Evolutionary conservation across 2,329 filamentous ascomycete genomes (phyloP).

Genomic region (Sordariomycetes sp.): DNA sequence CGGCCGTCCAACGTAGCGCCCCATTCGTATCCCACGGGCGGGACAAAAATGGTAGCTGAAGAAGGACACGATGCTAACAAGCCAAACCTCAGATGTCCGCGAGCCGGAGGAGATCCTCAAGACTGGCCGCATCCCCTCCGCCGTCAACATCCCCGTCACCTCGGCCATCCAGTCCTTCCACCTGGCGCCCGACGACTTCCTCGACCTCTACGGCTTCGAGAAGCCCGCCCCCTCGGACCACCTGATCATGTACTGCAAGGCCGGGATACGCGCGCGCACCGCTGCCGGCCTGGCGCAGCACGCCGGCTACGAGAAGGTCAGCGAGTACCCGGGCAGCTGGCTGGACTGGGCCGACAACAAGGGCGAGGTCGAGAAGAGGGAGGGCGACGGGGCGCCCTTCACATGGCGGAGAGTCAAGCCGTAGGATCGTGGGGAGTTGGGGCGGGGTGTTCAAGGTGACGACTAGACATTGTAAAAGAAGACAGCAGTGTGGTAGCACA

Average conservation of each 20-base stretch:
- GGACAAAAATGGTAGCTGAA: background rate
- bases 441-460: no score
- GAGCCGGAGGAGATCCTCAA: slow-evolving; percentile 58
- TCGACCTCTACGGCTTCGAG: slow-evolving; percentile 69
- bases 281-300: slow-evolving; percentile 70
- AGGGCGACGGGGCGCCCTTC: no score
- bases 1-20: background rate
- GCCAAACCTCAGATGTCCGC: slow-evolving; percentile 48
- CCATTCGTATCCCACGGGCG: background rate
- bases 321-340: slow-evolving; percentile 70
- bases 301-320: slow-evolving; percentile 64
- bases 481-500: no score
- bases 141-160: slow-evolving; percentile 74
- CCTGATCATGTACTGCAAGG: slow-evolving; percentile 87
- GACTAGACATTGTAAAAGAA: no score
- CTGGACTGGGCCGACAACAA: slow-evolving; percentile 72
- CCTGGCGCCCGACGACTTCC: slow-evolving; percentile 68
- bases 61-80: background rate
- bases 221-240: slow-evolving; percentile 49
- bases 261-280: slow-evolving; percentile 71
- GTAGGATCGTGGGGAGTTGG: no score
- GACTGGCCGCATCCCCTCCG: slow-evolving; percentile 67
- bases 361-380: slow-evolving; percentile 44
- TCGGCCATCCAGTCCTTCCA: slow-evolving; percentile 73
- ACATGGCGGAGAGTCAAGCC: no score